phyloP scores from a whole-genome alignment of 1,139 yeast genomes.

The Yamadazyma friedrichii region DNA sequence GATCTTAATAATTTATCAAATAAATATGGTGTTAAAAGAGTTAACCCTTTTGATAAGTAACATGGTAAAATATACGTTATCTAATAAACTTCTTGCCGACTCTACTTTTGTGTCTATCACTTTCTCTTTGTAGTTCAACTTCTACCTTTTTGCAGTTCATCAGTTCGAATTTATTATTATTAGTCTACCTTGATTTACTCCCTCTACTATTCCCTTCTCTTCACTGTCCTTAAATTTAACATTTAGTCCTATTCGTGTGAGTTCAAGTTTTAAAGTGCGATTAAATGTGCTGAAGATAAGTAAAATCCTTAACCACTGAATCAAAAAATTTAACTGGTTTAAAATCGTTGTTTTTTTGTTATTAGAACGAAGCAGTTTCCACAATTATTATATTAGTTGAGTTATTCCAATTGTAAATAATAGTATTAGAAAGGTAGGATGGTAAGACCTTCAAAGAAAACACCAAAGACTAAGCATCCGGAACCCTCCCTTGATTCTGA shows the following conservation, averaged over 20 bases:
- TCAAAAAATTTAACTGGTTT: no score
- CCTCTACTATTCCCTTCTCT: no score
- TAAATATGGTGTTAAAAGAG: slow-evolving; percentile 35
- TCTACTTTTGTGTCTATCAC: not conserved
- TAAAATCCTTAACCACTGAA: not conserved
- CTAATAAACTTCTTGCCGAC: not conserved
- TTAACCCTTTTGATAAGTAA: slow-evolving; percentile 3
- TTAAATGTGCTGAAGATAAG: not conserved
- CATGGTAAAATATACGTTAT: no score
- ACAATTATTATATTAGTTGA: slow-evolving; percentile 2
- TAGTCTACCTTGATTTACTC: no score
- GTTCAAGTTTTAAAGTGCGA: no score
- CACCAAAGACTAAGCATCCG: not conserved
- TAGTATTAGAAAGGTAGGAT: not conserved
- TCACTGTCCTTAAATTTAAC: no score
- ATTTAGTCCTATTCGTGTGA: no score
- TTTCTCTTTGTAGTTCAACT: not conserved
- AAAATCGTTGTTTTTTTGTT: no score
- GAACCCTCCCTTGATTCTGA: slow-evolving; percentile 10
- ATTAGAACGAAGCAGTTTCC: no score
- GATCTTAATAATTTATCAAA: slow-evolving; percentile 42
- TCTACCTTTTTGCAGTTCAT: no score
- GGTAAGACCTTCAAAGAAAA: slow-evolving; percentile 3
- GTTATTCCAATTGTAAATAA: no score
- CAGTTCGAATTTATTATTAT: no score